phyloP scores from a whole-genome alignment of 768 basidiomycete species.

The Panaeolus papilionaceus region DNA sequence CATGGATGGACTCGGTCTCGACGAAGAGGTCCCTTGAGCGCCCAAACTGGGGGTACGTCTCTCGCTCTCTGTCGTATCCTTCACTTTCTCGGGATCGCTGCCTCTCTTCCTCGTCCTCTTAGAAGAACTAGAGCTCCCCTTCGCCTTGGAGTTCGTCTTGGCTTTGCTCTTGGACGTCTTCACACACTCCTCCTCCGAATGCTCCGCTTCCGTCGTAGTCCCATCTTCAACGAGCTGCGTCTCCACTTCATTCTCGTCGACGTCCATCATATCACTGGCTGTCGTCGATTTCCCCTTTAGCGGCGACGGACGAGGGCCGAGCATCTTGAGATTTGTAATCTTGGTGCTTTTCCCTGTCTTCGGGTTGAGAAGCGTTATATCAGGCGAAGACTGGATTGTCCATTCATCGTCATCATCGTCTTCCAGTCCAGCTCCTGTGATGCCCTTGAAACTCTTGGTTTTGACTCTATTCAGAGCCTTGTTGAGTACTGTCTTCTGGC shows the following conservation, averaged over 20 bases:
- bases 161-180: constrained; percentile 3
- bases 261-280: background rate
- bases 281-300: constrained; percentile 2
- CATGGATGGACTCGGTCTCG: background rate
- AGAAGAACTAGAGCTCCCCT: background rate
- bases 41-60: background rate
- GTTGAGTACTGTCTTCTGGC: background rate
- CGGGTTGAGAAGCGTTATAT: constrained; percentile 41
- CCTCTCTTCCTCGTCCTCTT: background rate
- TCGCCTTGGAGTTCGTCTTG: background rate
- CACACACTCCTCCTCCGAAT: constrained; percentile 1
- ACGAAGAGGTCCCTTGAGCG: background rate
- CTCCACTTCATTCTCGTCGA: constrained; percentile 4
- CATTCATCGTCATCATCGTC: constrained; percentile 46
- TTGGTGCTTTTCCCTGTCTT: constrained; percentile 17
- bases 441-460: constrained; percentile 7
- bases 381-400: constrained; percentile 50
- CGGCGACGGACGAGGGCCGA: background rate
- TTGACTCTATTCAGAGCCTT: constrained; percentile 3
- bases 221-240: background rate
- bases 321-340: background rate
- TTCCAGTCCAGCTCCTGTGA: background rate
- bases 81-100: background rate
- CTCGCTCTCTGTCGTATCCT: background rate
- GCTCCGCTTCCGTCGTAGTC: constrained; percentile 4